Evolutionary conservation across 345 rosid genomes (phyloP).

Genomic region (Laguncularia racemosa): DNA sequence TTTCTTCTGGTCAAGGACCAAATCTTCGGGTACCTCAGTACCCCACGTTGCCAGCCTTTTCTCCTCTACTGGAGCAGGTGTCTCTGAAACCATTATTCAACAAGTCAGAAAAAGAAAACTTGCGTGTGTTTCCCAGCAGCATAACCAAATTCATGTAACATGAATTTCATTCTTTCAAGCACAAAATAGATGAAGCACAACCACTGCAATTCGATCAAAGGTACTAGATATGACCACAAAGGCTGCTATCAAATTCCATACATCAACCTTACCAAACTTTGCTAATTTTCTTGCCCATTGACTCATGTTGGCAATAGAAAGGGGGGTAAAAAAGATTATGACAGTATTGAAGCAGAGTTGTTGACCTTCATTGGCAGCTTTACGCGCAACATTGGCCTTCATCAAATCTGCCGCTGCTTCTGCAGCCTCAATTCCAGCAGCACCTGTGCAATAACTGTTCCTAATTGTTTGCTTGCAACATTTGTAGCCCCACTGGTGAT

Average conservation of each 20-base stretch:
- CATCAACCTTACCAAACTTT: too few relatives aligned
- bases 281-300: too few relatives aligned
- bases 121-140: neutral
- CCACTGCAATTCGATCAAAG: too few relatives aligned
- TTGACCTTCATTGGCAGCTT: conserved; percentile 43
- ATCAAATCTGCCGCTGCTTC: conserved; percentile 63
- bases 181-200: too few relatives aligned
- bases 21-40: conserved; percentile 57
- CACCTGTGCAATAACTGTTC: conserved; percentile 78
- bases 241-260: too few relatives aligned
- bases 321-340: too few relatives aligned
- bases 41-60: conserved; percentile 77
- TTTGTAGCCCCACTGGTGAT: conserved; percentile 79
- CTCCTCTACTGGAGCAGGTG: conserved; percentile 39
- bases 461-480: conserved; percentile 68
- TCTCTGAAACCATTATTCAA: conserved; percentile 18
- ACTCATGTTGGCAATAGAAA: too few relatives aligned
- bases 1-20: conserved; percentile 53
- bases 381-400: conserved; percentile 60
- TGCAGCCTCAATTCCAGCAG: conserved; percentile 76
- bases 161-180: too few relatives aligned
- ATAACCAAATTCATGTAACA: neutral
- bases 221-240: too few relatives aligned
- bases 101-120: neutral
- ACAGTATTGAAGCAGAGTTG: too few relatives aligned